Evolutionary conservation across 805 yeast genomes (phyloP), one percentile per base, ranked within the genome.

Genomic region (Vanderwaltozyma polyspora): DNA sequence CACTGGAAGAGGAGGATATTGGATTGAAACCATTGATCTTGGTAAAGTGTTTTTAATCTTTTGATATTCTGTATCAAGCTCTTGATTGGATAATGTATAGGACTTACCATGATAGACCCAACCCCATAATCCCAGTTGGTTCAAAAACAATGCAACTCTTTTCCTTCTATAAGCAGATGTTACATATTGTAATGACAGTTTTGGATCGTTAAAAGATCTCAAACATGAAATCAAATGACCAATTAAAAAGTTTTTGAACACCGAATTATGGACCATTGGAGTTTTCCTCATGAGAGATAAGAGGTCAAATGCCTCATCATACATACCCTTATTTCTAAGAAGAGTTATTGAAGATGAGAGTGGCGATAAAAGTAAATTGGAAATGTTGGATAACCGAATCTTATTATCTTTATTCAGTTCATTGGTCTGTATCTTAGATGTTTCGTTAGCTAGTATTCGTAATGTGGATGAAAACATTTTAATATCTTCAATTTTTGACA

Each of bases 81-180:
- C 29, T 4, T 35, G 16, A 4, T 35, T 23, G 4, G 40, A 13
- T 21, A 49, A 25, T 15, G 28, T 27, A 7, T 25, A 28, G n/a
- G 40, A 31, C 8, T 41, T 32, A 6, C 34, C 31, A 33, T 51
- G 52, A 26, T 46, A 48, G 3, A 46, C 36, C n/a, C 47, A 34
- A 8, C 51, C 37, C 56, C 56, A 51, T 10, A 56, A 7, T 0
- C 60, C 59, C 8, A 56, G 34, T 2, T 48, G 37, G 33, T 56
- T 56, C 24, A 56, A 21, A 11, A 53, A 22, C 5, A n/a, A 23
- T 6, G 38, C 36, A 9, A 51, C 41, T 9, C 28, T 23, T 3
- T 31, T 31, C 8, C 31, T 35, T 5, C 32, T 31, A 28, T 39
- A 43, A 3, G 49, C 42, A 7, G 54, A 44, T 15, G 49, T 23